phyloP scores from a whole-genome alignment of 1,139 yeast genomes.

The Debaryomyces singareniensis region DNA sequence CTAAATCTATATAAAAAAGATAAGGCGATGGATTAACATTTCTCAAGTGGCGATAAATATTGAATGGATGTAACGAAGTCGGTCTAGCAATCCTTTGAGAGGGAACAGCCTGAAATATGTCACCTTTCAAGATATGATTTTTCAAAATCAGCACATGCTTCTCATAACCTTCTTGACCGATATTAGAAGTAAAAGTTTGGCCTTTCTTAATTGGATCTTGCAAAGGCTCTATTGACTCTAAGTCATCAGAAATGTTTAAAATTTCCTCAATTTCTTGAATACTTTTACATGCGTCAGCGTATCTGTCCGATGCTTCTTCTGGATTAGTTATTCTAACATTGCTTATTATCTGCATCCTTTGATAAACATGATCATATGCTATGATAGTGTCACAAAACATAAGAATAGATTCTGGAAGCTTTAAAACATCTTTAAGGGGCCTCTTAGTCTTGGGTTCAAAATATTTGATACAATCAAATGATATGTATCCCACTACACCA shows the following conservation, averaged over 20 bases:
- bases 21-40: slow-evolving; percentile 97
- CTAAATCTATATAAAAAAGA: slow-evolving; percentile 83
- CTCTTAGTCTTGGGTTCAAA: slow-evolving; percentile 87
- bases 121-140: slow-evolving; percentile 81
- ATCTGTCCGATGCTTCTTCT: slow-evolving; percentile 40
- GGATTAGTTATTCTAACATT: slow-evolving; percentile 53
- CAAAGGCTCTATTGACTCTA: slow-evolving; percentile 33
- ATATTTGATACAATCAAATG: slow-evolving; percentile 93
- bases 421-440: slow-evolving; percentile 66
- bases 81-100: slow-evolving; percentile 95
- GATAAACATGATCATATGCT: slow-evolving; percentile 91
- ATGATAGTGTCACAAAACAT: slow-evolving; percentile 88
- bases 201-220: slow-evolving; percentile 66
- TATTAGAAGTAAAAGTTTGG: slow-evolving; percentile 74
- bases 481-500: slow-evolving; percentile 92
- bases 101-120: slow-evolving; percentile 95
- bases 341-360: slow-evolving; percentile 82
- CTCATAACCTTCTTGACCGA: slow-evolving; percentile 93
- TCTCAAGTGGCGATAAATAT: slow-evolving; percentile 87
- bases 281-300: slow-evolving; percentile 47
- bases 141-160: slow-evolving; percentile 68
- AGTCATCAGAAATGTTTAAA: slow-evolving; percentile 34
- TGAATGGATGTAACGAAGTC: slow-evolving; percentile 91
- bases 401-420: slow-evolving; percentile 84
- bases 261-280: slow-evolving; percentile 53